A percentile compares a stretch with the other conserved stretches of the same genome.
Conservation (phyloP, 2,329 filamentous ascomycete genomes). For the Plectosphaerella sp. region DNA sequence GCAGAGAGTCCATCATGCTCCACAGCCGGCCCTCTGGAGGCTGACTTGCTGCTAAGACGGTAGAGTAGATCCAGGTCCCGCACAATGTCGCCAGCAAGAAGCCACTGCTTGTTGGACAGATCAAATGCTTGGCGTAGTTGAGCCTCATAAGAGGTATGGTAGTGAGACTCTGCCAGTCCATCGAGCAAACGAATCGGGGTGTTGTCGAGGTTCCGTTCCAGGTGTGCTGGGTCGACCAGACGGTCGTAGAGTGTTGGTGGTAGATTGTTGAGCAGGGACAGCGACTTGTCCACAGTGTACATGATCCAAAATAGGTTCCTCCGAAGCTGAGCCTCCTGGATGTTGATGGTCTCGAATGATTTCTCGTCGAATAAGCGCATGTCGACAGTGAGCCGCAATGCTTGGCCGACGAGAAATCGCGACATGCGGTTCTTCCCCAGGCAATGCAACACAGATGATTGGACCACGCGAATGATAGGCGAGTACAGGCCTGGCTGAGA, state of each 20-base stretch:
- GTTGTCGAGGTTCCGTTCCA: not conserved
- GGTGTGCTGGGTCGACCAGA: not conserved
- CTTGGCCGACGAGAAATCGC: slow-evolving; percentile 41
- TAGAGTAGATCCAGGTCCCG: slow-evolving; percentile 6
- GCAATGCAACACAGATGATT: slow-evolving; percentile 39
- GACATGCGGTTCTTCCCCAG: slow-evolving; percentile 36
- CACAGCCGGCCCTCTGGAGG: slow-evolving; percentile 6
- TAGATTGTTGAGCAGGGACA: slow-evolving; percentile 31
- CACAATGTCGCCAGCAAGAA: slow-evolving; percentile 6
- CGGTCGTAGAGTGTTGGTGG: slow-evolving; percentile 29
- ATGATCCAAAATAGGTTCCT: slow-evolving; percentile 33
- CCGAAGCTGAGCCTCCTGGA: slow-evolving; percentile 31
- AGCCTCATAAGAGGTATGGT: not conserved
- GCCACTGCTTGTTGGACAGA: slow-evolving; percentile 4
- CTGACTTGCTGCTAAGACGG: not conserved
- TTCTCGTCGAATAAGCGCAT: slow-evolving; percentile 38
- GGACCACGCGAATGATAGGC: slow-evolving; percentile 38
- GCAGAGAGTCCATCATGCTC: not conserved
- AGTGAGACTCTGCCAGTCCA: not conserved
- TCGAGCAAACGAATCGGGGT: not conserved
- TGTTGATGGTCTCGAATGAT: slow-evolving; percentile 23
- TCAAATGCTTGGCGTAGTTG: slow-evolving; percentile 1
- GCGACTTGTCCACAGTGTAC: slow-evolving; percentile 34
- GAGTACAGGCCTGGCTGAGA: slow-evolving; percentile 37
- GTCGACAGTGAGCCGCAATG: slow-evolving; percentile 33